phyloP scores from a whole-genome alignment of 2,329 filamentous ascomycete species.

The Pseudogymnoascus sp. region DNA sequence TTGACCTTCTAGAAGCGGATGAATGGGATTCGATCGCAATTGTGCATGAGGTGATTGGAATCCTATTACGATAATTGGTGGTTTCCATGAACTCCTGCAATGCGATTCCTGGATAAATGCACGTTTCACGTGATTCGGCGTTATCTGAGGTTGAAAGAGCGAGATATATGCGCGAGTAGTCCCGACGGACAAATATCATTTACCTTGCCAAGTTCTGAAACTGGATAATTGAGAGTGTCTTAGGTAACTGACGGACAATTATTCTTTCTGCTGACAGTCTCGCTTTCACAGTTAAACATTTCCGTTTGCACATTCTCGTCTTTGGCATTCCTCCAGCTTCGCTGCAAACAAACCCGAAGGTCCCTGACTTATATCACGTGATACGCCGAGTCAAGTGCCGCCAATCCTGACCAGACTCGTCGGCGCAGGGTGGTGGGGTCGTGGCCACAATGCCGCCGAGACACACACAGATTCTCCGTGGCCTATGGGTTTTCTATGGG shows the following conservation, averaged over 20 bases:
- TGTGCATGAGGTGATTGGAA: background rate
- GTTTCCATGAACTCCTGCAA: background rate
- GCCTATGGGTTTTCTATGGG: background rate
- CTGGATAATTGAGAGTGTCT: background rate
- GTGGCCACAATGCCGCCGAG: slow-evolving; percentile 5
- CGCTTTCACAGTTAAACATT: background rate
- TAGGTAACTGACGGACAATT: background rate
- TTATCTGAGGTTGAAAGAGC: background rate
- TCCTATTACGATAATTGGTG: background rate
- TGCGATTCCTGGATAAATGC: background rate
- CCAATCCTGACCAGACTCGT: background rate
- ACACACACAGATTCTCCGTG: background rate
- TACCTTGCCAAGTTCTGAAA: background rate
- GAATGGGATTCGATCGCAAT: background rate
- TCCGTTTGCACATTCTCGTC: background rate
- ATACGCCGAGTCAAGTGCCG: background rate
- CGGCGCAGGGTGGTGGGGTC: background rate
- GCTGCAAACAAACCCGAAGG: background rate
- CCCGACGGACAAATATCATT: background rate
- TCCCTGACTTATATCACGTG: background rate
- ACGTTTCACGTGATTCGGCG: background rate
- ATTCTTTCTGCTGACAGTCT: background rate
- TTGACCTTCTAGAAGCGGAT: background rate
- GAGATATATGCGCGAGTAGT: background rate
- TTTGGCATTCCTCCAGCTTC: background rate